Evolutionary conservation across 108 stramenopile species (phyloP), one percentile per base, ranked within the genome.

Genomic region (Nannochloropsis gaditana): DNA sequence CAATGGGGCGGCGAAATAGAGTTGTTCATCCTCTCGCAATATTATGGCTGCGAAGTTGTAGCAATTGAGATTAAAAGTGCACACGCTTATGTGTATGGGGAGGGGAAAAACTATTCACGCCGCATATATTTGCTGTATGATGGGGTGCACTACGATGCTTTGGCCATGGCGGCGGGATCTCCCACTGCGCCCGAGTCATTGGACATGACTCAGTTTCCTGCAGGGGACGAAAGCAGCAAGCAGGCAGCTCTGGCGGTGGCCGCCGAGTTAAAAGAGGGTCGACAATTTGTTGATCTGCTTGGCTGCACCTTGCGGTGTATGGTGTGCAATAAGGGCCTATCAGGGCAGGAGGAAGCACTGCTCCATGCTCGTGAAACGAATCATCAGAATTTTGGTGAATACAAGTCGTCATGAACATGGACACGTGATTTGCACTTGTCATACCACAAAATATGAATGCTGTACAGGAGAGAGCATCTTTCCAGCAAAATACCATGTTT

Each of bases 1-100:
- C 85, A 85, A 50, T 89, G 88, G 88, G 88, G 88, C 8, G 88
- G 88, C 10, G 88, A 89, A 82, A 89, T 89, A 11, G 88, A 89
- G 83, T 82, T 89, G 10, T 84, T 85, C 17, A 82, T 89, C 41
- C 88, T 89, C 9, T 43, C 44, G 11, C 44, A 80, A 45, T 15
- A 84, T 50, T 21, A 87, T 80, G 87, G 87, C 80, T 31, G 44
- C 44, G 44, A 44, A 45, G 85, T 89, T 17, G 81, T 81, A 11
- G 88, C 80, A 43, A 85, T 89, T 43, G 88, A 89, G 42, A 89
- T 89, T 17, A 45, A 79, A 80, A 89, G 84, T 5, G 79, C 43
- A 41, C 82, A 84, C 45, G 80, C 88, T 45, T 89, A 89, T 45
- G 45, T 82, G 3, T 89, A 89, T 50, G 88, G 88, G 41, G 82